These are phyloP conservation scores for Mimosa bimucronata DNA, from an alignment of 306 rosid species.

Conservation along the genomic window DNA sequence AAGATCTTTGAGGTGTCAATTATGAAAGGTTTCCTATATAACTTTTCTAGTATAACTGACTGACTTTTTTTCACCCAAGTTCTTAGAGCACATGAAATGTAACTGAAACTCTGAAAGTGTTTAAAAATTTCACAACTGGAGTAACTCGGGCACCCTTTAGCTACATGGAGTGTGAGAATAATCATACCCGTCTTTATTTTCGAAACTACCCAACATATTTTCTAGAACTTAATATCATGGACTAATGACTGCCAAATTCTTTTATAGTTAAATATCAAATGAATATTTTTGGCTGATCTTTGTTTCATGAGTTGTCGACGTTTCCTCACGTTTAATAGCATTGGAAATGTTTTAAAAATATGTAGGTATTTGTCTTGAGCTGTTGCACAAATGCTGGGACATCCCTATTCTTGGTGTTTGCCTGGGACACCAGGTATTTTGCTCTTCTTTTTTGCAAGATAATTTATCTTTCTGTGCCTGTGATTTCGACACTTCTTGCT, in stretches of 20 bases:
- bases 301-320: slow-evolving; percentile 21
- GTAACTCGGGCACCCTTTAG: slow-evolving; percentile 22
- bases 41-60: background rate
- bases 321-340: slow-evolving; percentile 28
- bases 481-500: slow-evolving; percentile 6
- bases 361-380: slow-evolving; percentile 88
- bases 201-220: slow-evolving; percentile 27
- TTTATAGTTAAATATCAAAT: background rate
- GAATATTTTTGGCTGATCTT: slow-evolving; percentile 32
- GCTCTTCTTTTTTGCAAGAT: slow-evolving; percentile 22
- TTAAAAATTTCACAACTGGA: slow-evolving; percentile 1
- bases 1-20: background rate
- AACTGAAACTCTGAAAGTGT: background rate
- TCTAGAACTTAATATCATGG: slow-evolving; percentile 28
- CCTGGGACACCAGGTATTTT: slow-evolving; percentile 96
- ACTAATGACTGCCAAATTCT: slow-evolving; percentile 6
- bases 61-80: background rate
- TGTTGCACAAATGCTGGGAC: slow-evolving; percentile 80
- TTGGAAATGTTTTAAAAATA: slow-evolving; percentile 41
- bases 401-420: slow-evolving; percentile 96
- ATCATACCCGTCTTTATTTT: slow-evolving; percentile 11
- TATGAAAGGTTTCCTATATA: background rate
- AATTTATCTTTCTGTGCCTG: background rate
- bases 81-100: background rate
- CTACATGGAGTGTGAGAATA: slow-evolving; percentile 16